phyloP scores from a whole-genome alignment of 805 yeast species.

The Ogataea ramenticola region DNA sequence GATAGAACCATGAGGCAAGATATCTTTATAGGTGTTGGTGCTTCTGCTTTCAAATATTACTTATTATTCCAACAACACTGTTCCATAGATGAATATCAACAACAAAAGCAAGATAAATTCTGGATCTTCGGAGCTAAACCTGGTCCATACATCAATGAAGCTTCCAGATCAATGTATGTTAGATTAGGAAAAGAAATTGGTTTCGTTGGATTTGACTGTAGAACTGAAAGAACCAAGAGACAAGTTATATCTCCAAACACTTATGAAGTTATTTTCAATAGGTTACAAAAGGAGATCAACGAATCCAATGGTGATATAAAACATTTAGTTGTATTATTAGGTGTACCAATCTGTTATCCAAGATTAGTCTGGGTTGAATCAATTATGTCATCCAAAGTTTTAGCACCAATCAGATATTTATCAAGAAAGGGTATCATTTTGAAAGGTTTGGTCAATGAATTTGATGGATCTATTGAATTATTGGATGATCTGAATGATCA shows the following conservation, averaged over 20 bases:
- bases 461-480: slow-evolving; percentile 86
- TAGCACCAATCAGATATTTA: slow-evolving; percentile 57
- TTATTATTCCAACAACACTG: slow-evolving; percentile 89
- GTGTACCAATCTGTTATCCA: slow-evolving; percentile 94
- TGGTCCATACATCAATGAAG: slow-evolving; percentile 67
- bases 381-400: slow-evolving; percentile 51
- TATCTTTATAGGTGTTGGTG: slow-evolving; percentile 67
- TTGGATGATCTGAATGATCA: slow-evolving; percentile 93
- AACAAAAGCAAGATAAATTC: slow-evolving; percentile 32
- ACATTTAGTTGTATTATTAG: slow-evolving; percentile 77
- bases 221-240: slow-evolving; percentile 75
- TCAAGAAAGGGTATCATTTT: slow-evolving; percentile 58
- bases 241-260: slow-evolving; percentile 48
- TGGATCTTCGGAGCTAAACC: slow-evolving; percentile 55
- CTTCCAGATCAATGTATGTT: slow-evolving; percentile 61
- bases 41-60: slow-evolving; percentile 76
- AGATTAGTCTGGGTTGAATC: slow-evolving; percentile 87
- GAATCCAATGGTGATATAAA: slow-evolving; percentile 47
- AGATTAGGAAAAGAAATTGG: slow-evolving; percentile 70
- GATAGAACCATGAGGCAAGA: slow-evolving; percentile 67
- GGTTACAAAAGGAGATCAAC: slow-evolving; percentile 50
- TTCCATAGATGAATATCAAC: slow-evolving; percentile 35
- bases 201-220: slow-evolving; percentile 80
- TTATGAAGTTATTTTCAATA: slow-evolving; percentile 52
- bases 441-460: slow-evolving; percentile 77